Base-by-base conservation (phyloP, 176 grass and related monocot genomes). In the Poa pratensis region DNA sequence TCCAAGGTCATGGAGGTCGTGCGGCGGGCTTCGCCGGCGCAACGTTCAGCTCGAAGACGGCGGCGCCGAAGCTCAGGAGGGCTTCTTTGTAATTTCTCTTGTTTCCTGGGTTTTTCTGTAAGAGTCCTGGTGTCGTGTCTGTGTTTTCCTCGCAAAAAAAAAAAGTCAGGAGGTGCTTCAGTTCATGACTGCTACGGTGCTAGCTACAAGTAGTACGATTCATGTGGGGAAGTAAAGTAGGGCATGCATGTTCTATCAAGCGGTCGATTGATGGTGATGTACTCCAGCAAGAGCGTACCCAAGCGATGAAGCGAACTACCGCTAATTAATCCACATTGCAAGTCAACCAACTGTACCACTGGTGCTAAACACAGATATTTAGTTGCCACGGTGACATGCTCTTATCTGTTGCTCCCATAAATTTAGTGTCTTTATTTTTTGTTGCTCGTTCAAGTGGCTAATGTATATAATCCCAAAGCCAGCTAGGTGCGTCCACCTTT, bases 161-260 rank as follows among this genome's bases (percentile, higher is more conserved):
- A n/a, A n/a, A n/a, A n/a, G n/a, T n/a, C n/a, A 28, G 68, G 1
- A 69, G 9, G 43, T 13, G 68, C 35, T 22, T 42, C 9, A 7
- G 5, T 9, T 70, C 68, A 43, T 2, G 0, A 55, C 23, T 54
- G 45, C 2, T 48, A 48, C 45, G 10, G 11, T 3, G 45, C 45
- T 48, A 48, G 45, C 45, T 48, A 48, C 5, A 40, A 61, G 52
- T 32, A 6, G 17, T 58, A 60, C 22, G 84, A 46, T 86, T 34
- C 75, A 51, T 78, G 62, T 69, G 62, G 30, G 23, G 17, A 78
- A 71, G 59, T 23, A 48, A n/a, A n/a, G n/a, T n/a, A n/a, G n/a
- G 6, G 7, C n/a, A n/a, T n/a, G 77, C 65, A 62, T 50, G 65
- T 80, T 73, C 8, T 79, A 86, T 8, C 13, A 10, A 62, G n/a